Evolutionary conservation across 805 yeast species (phyloP), one percentile per base, ranked within the genome.

Genomic region (Diddensiella caesifluorescens): DNA sequence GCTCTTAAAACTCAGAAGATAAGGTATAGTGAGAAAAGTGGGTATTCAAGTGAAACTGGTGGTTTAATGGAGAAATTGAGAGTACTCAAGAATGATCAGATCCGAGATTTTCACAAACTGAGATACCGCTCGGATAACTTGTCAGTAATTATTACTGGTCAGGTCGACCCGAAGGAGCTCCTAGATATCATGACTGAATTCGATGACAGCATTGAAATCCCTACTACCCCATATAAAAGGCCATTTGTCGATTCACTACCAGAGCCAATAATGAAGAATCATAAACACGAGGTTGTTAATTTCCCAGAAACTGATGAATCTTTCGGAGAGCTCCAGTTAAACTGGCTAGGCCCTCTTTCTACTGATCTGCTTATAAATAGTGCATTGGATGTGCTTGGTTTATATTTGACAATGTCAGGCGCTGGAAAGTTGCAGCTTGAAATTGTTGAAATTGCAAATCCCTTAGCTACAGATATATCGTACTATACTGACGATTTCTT

Each of bases 31-130:
- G 58, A 68, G 9, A 68, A 70, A 0, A 82, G 90, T 18, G 97
- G 96, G 2, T 92, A 90, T 59, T 76, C 88, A 7, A 79, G 92
- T 5, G 97, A 92, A 59, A 90, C 97, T 5, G 98, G 98, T 39
- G 98, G 98, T 0, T 64, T 87, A 36, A 77, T 87, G 62, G 70
- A 73, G 22, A 86, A 87, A 45, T 71, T 92, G 50, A 75, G 97
- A 47, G 70, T 69, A 2, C 69, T 92, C 53, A 74, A 83, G 1
- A 81, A 79, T 50, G 83, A 80, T 1, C 79, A 80, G 34, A 90
- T 92, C 51, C 73, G 81, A 51, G 64, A 77, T 18, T 92, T 86
- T 56, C 97, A 92, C 61, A 64, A 69, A 22, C 61, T 67, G 12
- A 65, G 75, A 55, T 92, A 92, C 63, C 72, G 89, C 35, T 85